phyloP scores from a whole-genome alignment of 75 land plant species.

The Larix kaempferi region DNA sequence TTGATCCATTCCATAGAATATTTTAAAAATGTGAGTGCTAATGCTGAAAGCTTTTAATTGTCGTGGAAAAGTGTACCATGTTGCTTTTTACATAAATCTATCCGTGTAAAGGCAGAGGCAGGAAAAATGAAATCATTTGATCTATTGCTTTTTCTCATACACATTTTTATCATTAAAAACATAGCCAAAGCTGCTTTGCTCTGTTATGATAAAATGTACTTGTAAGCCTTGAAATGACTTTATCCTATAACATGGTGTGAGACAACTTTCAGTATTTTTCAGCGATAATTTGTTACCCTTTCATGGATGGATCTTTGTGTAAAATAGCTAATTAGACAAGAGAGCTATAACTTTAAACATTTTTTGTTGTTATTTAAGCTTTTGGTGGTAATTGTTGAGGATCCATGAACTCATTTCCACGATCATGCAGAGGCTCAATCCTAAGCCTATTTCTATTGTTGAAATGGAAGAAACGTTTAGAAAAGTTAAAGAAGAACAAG shows the following conservation, averaged over 20 bases:
- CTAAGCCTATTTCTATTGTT: conserved; percentile 34
- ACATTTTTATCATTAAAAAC: neutral
- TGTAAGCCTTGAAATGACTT: neutral
- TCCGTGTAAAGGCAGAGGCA: neutral
- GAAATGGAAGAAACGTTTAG: conserved; percentile 47
- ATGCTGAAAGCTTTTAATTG: neutral
- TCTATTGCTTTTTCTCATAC: neutral
- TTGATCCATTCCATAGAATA: neutral
- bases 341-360: neutral
- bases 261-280: neutral
- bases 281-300: neutral
- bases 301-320: neutral
- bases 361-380: neutral
- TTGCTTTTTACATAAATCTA: neutral
- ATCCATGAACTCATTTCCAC: conserved; percentile 18
- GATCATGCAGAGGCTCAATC: conserved; percentile 46
- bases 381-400: neutral
- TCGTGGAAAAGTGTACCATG: neutral
- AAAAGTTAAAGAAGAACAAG: conserved; percentile 49
- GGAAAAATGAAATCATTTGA: neutral
- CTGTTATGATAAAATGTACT: neutral
- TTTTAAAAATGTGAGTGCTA: neutral
- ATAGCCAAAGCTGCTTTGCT: conserved; percentile 5
- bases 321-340: neutral
- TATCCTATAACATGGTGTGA: too few species aligned